Evolutionary conservation across 306 rosid genomes (phyloP), one percentile per base, ranked within the genome.

Genomic region (Coriaria nepalensis): DNA sequence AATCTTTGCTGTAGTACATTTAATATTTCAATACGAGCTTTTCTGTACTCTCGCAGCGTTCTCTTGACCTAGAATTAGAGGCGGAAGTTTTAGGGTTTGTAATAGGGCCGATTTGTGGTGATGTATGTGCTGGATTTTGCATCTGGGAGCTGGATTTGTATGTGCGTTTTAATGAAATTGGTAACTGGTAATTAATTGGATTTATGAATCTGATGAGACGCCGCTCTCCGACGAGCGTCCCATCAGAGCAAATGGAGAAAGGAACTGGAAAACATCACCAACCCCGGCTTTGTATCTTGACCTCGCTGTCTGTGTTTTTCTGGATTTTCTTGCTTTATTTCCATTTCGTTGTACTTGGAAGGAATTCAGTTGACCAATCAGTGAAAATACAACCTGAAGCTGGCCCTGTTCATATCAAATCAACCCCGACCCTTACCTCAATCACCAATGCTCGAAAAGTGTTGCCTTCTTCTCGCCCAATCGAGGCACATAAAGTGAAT

Each of bases 271-370:
- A 79, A 72, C 71, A 68, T 57, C 94, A 75, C 13, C 78, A 73
- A 53, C 69, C 82, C 10, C 64, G 94, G 36, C 55, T 90, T 56
- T 82, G 72, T 55, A 77, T 70, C 57, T 56, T 90, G 60, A 92
- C 67, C 2, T 71, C 70, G 4, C 45, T 90, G 60, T 66, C 98
- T 35, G 83, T 62, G 0, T 75, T 73, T 51, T 76, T 90, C 64
- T 90, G 98, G 95, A 44, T 90, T 11, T 44, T 90, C 10, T 55
- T 90, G 11, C 59, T 90, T 36, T 90, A 85, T 59, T 77, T 90
- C 36, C 98, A 90, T 79, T 85, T 90, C 50, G 65, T 64, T 12
- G 76, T 90, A 43, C 85, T 85, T 44, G 67, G 70, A 46, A 40
- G 61, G 38, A 53, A 56, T 35, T 41, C 48, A 10, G 67, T 60